A percentile compares a stretch with the other conserved stretches of the same genome.
Evolutionary conservation across 2,329 filamentous ascomycete species (phyloP).

Genomic region (Ophiostoma himal-ulmi): DNA sequence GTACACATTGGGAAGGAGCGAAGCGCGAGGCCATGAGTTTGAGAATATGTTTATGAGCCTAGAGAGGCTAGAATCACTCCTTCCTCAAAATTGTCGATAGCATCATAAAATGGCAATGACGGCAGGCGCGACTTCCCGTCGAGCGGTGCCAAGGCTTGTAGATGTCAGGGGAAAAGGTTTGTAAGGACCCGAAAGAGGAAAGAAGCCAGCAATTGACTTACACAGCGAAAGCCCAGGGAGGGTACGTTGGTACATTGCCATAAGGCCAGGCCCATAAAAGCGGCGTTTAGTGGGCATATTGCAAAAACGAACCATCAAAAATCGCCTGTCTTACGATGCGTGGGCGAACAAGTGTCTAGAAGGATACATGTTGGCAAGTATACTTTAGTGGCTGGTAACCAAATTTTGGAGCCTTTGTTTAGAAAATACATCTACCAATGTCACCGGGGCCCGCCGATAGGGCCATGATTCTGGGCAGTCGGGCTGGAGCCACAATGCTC

Average conservation of each 20-base stretch:
- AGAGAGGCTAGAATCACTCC: not conserved
- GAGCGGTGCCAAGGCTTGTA: not conserved
- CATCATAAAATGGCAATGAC: constrained; percentile 8
- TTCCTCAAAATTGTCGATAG: constrained; percentile 4
- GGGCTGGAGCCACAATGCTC: constrained; percentile 19
- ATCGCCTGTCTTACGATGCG: constrained; percentile 22
- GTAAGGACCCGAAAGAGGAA: constrained; percentile 4
- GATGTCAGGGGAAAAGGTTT: constrained; percentile 6
- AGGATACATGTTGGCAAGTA: not conserved
- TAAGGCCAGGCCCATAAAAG: constrained; percentile 20
- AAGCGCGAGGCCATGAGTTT: not conserved
- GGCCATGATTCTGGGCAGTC: constrained; percentile 15
- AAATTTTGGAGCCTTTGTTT: not conserved
- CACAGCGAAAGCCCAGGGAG: not conserved
- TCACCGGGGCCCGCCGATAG: constrained; percentile 12
- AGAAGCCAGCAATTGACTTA: not conserved
- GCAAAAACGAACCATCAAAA: constrained; percentile 23
- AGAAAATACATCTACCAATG: not conserved
- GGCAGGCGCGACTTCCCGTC: constrained; percentile 12
- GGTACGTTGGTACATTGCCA: not conserved
- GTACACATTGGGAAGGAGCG: constrained; percentile 18
- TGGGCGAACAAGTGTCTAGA: constrained; percentile 15
- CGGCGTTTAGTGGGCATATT: constrained; percentile 20
- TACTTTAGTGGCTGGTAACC: not conserved
- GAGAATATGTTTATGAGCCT: not conserved